Evolutionary conservation across 2,329 filamentous ascomycete genomes (phyloP).

Genomic region (Fusarium stilboides): DNA sequence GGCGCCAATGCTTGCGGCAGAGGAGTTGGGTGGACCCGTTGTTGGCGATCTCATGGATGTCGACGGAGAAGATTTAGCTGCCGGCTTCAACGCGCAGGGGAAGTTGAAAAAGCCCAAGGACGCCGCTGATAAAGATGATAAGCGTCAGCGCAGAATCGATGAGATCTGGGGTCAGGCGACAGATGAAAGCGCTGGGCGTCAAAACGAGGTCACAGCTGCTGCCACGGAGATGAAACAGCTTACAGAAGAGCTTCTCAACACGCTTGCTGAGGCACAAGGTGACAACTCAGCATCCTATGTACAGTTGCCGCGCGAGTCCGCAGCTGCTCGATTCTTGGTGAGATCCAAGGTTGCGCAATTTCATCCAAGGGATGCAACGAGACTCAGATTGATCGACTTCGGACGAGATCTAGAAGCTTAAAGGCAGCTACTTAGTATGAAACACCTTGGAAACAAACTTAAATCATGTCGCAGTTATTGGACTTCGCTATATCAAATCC

Average conservation of each 20-base stretch:
- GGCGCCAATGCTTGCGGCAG: conserved; percentile 83
- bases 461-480: background rate
- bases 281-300: conserved; percentile 72
- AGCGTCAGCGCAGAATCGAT: conserved; percentile 73
- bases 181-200: conserved; percentile 45
- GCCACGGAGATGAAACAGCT: conserved; percentile 72
- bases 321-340: conserved; percentile 74
- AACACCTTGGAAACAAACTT: background rate
- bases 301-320: conserved; percentile 71
- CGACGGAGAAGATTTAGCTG: conserved; percentile 70
- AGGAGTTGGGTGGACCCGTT: conserved; percentile 86
- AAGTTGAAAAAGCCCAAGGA: conserved; percentile 67
- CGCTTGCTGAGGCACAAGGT: conserved; percentile 67
- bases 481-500: background rate
- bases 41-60: conserved; percentile 81
- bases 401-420: conserved; percentile 73
- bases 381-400: conserved; percentile 74
- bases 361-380: conserved; percentile 74
- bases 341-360: conserved; percentile 77
- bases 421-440: background rate
- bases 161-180: conserved; percentile 70
- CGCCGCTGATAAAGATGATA: conserved; percentile 59
- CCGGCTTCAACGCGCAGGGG: conserved; percentile 73
- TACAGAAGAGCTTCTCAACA: conserved; percentile 73
- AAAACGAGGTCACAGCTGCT: conserved; percentile 67